Evolutionary conservation across 2,329 filamentous ascomycete species (phyloP), one percentile per base, ranked within the genome.

Genomic region (Phoma herbarum): DNA sequence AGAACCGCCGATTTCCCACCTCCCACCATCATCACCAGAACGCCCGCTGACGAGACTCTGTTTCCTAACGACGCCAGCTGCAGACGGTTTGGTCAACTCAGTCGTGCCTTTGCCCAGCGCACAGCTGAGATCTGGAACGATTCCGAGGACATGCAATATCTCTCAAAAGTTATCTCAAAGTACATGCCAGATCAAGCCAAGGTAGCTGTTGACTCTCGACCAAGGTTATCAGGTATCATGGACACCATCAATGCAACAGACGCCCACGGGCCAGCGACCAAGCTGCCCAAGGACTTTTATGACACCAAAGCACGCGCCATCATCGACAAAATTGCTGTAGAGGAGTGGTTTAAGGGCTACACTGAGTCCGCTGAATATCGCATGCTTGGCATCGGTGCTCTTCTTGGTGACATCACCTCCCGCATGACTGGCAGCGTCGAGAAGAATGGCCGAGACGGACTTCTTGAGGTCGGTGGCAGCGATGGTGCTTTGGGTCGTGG

Each of bases 261-360:
- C 12, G 94, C 93, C 2, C 95, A 98, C 74, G 92, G 91, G 0
- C 86, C 90, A 0, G 85, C 85, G 11, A 97, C 93, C 0, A 87
- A 84, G 44, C 84, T 98, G 2, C 95, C 95, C 0, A 82, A 84
- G 10, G 90, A 93, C 62, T 98, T 99, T 77, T 98, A 98, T 77
- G 92, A 97, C 71, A 74, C 83, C 18, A 89, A 88, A 71, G 87
- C 85, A 4, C 84, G 87, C 48, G 82, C 83, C 3, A 90, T 93
- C 60, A 86, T 95, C 57, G 87, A 90, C 57, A 82, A 83, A 33
- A 87, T 97, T 58, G 87, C 85, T 26, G 88, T 93, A 0, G 93
- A 99, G 70, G 95, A 98, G 79, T 98, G 95, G 95, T 98, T 90
- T 75, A 81, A 86, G 20, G 94, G 95, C 2, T 98, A 96, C 75